phyloP scores from a whole-genome alignment of 345 rosid species.

The Brassica carinata region DNA sequence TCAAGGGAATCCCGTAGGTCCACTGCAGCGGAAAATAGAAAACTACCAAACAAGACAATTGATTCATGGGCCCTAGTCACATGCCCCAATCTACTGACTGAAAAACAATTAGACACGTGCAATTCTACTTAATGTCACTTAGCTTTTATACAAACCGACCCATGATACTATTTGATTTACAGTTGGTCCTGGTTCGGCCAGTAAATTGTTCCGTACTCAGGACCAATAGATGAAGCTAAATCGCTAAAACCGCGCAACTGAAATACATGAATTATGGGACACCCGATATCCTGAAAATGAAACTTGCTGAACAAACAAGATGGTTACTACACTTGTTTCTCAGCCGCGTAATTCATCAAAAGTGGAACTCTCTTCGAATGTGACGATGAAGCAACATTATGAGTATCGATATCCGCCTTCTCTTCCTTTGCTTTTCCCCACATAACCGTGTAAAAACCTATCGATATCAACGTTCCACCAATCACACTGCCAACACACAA shows the following conservation, averaged over 20 bases:
- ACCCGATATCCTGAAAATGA: not conserved
- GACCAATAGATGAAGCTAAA: not conserved
- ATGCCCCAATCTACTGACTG: not conserved
- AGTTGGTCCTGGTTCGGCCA: not conserved
- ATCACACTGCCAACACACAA: slow-evolving; percentile 50
- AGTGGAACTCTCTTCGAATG: slow-evolving; percentile 53
- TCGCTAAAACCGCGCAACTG: not conserved
- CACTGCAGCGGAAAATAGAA: not conserved
- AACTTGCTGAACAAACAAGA: not conserved
- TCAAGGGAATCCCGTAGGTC: not conserved
- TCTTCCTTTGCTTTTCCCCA: slow-evolving; percentile 86
- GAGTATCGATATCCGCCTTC: slow-evolving; percentile 31
- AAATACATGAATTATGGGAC: not conserved
- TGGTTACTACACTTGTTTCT: slow-evolving; percentile 36
- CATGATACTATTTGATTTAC: not conserved
- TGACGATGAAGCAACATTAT: not conserved
- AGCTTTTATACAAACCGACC: not conserved
- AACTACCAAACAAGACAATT: not conserved
- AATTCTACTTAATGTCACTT: not conserved
- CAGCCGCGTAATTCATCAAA: slow-evolving; percentile 47
- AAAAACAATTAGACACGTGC: not conserved
- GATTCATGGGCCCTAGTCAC: not conserved
- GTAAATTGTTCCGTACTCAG: not conserved
- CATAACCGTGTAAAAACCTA: slow-evolving; percentile 75
- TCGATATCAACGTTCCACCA: slow-evolving; percentile 63